Base-by-base conservation (phyloP, 805 yeast species). In the Priceomyces fermenticarens region DNA sequence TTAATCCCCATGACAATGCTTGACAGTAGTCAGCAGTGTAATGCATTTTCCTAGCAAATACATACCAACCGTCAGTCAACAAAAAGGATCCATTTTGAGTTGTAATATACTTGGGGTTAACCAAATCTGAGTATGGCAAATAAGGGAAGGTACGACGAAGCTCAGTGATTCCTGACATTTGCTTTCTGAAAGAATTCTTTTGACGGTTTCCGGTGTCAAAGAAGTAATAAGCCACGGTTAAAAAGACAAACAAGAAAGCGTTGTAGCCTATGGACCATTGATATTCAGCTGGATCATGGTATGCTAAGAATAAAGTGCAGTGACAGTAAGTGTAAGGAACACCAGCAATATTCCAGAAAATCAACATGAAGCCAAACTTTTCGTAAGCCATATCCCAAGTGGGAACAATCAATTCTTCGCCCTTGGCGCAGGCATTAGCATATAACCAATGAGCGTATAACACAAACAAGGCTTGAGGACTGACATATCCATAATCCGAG, bases 331-430 rank as follows among this genome's bases (percentile, higher is more conserved):
- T 91, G 80, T 83, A 93, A 36, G 99, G 99, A 32, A 93, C 99
- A 55, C 99, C 99, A 26, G 97, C 97, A 62, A 93, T 88, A 71
- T 93, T 93, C 99, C 99, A 93, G 75, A 93, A 93, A 54, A 90
- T 81, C 51, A 93, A 78, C 98, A 93, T 90, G 74, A 93, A 93
- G n/a, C 99, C 99, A 56, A 93, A 93, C 69, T 93, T 93, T 65
- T 93, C 99, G 65, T 93, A 93, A 26, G 96, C 97, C 97, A 93
- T 91, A 65, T 93, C 99, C 98, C 99, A 93, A 13, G 96, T 86
- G 53, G 98, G 96, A 47, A 90, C 96, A 61, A 93, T 93, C 54
- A 91, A 73, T 63, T 93, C 98, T 68, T 93, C 99, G 53, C 98
- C 99, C 67, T 93, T 93, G 42, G 96, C 83, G 66, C 98, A 91